A percentile compares a stretch with the other conserved stretches of the same genome.
Evolutionary conservation across 2,329 filamentous ascomycete species (phyloP).

Genomic region (Aspergillus aculeatus): DNA sequence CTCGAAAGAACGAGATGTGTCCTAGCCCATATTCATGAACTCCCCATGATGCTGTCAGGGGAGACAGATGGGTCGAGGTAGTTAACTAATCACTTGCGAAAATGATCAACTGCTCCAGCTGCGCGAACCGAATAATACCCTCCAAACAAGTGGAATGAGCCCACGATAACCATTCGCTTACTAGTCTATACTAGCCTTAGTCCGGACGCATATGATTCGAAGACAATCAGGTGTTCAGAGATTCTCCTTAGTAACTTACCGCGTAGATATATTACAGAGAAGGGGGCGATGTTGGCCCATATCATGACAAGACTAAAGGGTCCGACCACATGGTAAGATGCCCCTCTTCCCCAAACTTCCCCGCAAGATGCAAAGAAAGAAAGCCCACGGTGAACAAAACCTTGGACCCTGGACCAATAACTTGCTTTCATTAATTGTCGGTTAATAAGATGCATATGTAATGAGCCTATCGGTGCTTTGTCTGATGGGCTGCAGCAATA

Average conservation of each 20-base stretch:
- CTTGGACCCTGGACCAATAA: too few relatives aligned
- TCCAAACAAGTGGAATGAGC: not conserved
- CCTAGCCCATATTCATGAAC: not conserved
- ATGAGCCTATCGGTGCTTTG: too few relatives aligned
- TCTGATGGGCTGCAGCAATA: too few relatives aligned
- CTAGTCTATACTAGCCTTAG: not conserved
- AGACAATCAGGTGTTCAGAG: not conserved
- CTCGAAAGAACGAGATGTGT: not conserved
- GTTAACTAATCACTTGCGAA: not conserved
- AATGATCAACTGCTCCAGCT: not conserved
- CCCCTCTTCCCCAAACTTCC: too few relatives aligned
- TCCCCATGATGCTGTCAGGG: not conserved
- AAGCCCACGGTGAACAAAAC: too few relatives aligned
- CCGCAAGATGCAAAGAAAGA: too few relatives aligned
- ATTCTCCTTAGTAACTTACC: not conserved
- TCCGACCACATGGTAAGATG: too few relatives aligned
- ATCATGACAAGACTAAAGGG: too few relatives aligned
- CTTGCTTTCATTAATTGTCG: too few relatives aligned
- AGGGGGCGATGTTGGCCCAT: too few relatives aligned
- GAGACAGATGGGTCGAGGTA: not conserved
- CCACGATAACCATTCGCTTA: not conserved
- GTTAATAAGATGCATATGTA: too few relatives aligned
- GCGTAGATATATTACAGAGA: too few relatives aligned
- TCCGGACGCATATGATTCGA: not conserved
- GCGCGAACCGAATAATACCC: not conserved